Conservation (phyloP, 768 basidiomycete species). For the Stropharia rugosoannulata region DNA sequence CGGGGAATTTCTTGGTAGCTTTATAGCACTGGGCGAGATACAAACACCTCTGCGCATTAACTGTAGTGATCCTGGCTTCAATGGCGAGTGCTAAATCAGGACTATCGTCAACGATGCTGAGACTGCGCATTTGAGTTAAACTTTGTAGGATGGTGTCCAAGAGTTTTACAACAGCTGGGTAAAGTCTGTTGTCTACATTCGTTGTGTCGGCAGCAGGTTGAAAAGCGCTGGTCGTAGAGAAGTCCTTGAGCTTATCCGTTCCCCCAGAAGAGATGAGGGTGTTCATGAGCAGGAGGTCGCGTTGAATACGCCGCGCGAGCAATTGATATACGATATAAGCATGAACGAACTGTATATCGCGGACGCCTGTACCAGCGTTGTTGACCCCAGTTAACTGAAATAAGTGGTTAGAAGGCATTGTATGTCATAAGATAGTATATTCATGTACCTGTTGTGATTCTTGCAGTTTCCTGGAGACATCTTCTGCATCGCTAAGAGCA, state of each 20-base stretch:
- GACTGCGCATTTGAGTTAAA: slow-evolving; percentile 76
- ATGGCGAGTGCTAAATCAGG: slow-evolving; percentile 78
- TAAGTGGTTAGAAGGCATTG: slow-evolving; percentile 4
- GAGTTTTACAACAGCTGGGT: slow-evolving; percentile 85
- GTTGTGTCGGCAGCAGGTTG: slow-evolving; percentile 31
- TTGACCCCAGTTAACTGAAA: slow-evolving; percentile 29
- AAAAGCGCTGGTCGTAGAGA: slow-evolving; percentile 29
- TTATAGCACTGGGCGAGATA: slow-evolving; percentile 79
- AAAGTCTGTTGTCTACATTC: slow-evolving; percentile 63
- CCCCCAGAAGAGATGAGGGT: slow-evolving; percentile 53
- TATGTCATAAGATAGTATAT: not conserved
- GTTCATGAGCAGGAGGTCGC: slow-evolving; percentile 79
- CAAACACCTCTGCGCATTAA: slow-evolving; percentile 74
- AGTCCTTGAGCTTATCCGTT: slow-evolving; percentile 21
- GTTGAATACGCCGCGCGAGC: slow-evolving; percentile 82
- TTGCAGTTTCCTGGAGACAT: slow-evolving; percentile 72
- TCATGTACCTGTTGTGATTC: slow-evolving; percentile 78
- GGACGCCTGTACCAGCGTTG: slow-evolving; percentile 41
- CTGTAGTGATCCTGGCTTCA: slow-evolving; percentile 73
- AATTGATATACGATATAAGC: slow-evolving; percentile 87
- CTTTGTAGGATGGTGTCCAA: slow-evolving; percentile 86
- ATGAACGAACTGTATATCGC: slow-evolving; percentile 84
- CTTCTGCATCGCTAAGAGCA: slow-evolving; percentile 88
- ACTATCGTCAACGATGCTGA: slow-evolving; percentile 87
- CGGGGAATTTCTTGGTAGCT: slow-evolving; percentile 66